A percentile compares a stretch with the other conserved stretches of the same genome.
phyloP scores from a whole-genome alignment of 208 protist genomes.

The Trypanosoma boissoni region DNA sequence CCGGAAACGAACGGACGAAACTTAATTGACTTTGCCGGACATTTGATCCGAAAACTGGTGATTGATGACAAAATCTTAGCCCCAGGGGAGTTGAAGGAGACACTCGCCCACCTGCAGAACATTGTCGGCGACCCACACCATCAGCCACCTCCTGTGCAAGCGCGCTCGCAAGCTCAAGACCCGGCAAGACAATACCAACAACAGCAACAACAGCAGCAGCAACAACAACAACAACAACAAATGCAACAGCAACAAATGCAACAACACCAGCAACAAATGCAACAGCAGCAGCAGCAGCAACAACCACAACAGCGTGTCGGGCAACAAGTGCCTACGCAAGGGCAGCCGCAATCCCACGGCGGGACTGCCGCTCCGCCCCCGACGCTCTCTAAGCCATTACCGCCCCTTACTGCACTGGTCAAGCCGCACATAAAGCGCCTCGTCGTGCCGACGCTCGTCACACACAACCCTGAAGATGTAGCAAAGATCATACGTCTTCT shows the following conservation, averaged over 20 bases:
- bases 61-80: constrained; percentile 73
- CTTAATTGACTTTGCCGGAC: constrained; percentile 71
- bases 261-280: constrained; percentile 17
- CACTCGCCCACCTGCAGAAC: constrained; percentile 67
- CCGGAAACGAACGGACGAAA: constrained; percentile 13
- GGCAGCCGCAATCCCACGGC: constrained; percentile 2
- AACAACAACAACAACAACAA: constrained; percentile 18
- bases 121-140: constrained; percentile 46
- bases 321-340: constrained; percentile 4
- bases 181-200: constrained; percentile 21
- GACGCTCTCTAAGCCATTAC: constrained; percentile 42
- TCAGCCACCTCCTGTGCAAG: constrained; percentile 23
- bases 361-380: constrained; percentile 18
- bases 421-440: constrained; percentile 40
- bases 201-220: constrained; percentile 14
- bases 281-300: constrained; percentile 16
- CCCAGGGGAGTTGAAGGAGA: constrained; percentile 59
- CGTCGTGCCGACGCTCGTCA: constrained; percentile 39
- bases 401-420: constrained; percentile 54
- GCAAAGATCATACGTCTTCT: constrained; percentile 58
- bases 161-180: too few species aligned
- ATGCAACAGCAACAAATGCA: constrained; percentile 17
- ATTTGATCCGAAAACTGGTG: constrained; percentile 70
- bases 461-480: constrained; percentile 37
- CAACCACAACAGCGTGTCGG: constrained; percentile 14